A percentile compares a stretch with the other conserved stretches of the same genome.
Conservation (phyloP, 2,329 filamentous ascomycete species). For the Fusarium piperis region DNA sequence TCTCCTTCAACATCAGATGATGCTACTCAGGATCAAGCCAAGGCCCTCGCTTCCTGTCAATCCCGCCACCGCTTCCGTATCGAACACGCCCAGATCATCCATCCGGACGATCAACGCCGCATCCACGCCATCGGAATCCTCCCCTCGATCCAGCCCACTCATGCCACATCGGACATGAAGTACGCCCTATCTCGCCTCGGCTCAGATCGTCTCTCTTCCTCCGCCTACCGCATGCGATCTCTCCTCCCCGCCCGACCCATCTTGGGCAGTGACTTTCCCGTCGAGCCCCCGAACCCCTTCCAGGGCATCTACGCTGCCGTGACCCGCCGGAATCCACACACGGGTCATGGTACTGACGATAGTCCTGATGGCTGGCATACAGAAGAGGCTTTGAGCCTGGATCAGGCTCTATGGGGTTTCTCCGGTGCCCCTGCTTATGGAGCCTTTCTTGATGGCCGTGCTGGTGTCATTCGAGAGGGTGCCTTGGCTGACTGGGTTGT, state of each 20-base stretch:
- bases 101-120: constrained; percentile 69
- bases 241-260: constrained; percentile 64
- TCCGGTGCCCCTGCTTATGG: constrained; percentile 68
- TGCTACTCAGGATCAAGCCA: constrained; percentile 9
- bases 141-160: constrained; percentile 76
- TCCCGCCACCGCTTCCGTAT: constrained; percentile 69
- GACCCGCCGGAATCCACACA: constrained; percentile 67
- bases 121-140: constrained; percentile 69
- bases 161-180: constrained; percentile 76
- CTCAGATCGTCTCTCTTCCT: constrained; percentile 58
- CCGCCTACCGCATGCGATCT: constrained; percentile 74
- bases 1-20: neutral
- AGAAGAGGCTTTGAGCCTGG: constrained; percentile 66
- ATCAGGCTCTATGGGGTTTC: constrained; percentile 71
- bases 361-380: constrained; percentile 65
- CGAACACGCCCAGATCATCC: constrained; percentile 77
- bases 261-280: constrained; percentile 76
- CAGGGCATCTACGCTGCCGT: constrained; percentile 76
- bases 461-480: constrained; percentile 67
- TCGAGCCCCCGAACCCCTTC: constrained; percentile 74
- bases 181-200: constrained; percentile 72
- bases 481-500: constrained; percentile 77
- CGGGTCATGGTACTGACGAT: constrained; percentile 60
- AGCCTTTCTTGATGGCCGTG: constrained; percentile 66
- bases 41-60: constrained; percentile 60